A percentile compares a stretch with the other conserved stretches of the same genome.
phyloP scores from a whole-genome alignment of 768 basidiomycete genomes.

The Coprinopsis sp. region DNA sequence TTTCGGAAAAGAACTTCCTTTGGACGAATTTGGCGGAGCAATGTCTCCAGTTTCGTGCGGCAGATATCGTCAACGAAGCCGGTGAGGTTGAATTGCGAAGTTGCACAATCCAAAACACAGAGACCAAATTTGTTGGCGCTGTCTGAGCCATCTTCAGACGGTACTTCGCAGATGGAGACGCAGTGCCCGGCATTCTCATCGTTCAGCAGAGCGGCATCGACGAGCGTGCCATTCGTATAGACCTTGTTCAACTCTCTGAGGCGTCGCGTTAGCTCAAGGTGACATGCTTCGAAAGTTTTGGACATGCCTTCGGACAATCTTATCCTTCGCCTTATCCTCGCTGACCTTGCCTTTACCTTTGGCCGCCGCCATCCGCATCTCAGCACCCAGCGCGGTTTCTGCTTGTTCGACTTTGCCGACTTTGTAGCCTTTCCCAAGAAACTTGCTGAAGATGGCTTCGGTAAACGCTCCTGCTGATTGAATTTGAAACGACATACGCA shows the following conservation, averaged over 20 bases:
- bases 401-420: constrained; percentile 96
- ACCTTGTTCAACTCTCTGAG: constrained; percentile 87
- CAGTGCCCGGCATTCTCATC: constrained; percentile 97
- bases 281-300: neutral
- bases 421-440: constrained; percentile 86
- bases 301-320: constrained; percentile 78
- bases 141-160: constrained; percentile 36
- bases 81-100: constrained; percentile 90
- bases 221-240: constrained; percentile 92
- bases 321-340: constrained; percentile 64
- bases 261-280: neutral
- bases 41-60: constrained; percentile 87
- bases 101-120: constrained; percentile 90
- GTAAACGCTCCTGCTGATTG: constrained; percentile 2
- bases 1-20: constrained; percentile 91
- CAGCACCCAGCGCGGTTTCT: constrained; percentile 94
- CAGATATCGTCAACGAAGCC: constrained; percentile 90
- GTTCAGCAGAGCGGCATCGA: constrained; percentile 81
- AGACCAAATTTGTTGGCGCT: constrained; percentile 68
- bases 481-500: constrained; percentile 41
- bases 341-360: constrained; percentile 53
- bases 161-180: constrained; percentile 75
- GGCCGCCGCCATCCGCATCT: constrained; percentile 84
- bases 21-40: constrained; percentile 84
- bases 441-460: constrained; percentile 51